Base-by-base conservation (phyloP, 2,329 filamentous ascomycete species). In the Fusarium setosum region DNA sequence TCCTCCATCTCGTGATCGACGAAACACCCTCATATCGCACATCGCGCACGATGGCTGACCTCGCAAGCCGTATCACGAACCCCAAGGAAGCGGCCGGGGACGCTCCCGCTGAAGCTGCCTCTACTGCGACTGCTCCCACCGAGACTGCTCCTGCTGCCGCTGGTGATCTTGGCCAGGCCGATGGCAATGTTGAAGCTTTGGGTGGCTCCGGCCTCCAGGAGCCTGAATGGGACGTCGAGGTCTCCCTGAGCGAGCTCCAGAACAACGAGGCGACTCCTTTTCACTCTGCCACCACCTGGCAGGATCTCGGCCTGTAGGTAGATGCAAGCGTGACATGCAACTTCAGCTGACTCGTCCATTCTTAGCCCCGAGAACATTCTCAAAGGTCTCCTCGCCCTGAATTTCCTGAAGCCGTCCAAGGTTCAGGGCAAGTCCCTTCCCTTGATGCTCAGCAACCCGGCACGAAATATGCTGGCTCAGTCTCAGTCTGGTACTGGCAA, bases 401-500 rank as follows among this genome's bases (percentile, higher is more conserved):
- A 92, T 80, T 98, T 97, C 83, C 87, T 90, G 74, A 97, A 96
- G 79, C 96, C 96, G 1, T 98, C 96, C 56, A 99, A 99, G 82
- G 97, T 99, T 68, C 96, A 99, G 82, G 96, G 97, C 79, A 93
- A 91, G 71, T 96, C 96, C 2, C 86, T 99, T 17, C 96, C 96
- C 24, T 85, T 99, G 55, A 91, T 99, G 74, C 87, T 99, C 65
- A 83, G 87, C 71, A 84, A 97, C 74, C 95, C 96, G n/a, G 91
- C 95, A 1, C 86, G 86, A 67, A 98, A 98, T 80, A 92, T 99
- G 86, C 95, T 99, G 74, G 96, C 94, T 4, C 96, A 99, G 80
- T 99, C 96, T n/a, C 96, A 99, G 79, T 99, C 96, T 3, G 96
- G 96, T 71, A 99, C 96, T 18, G 96, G 96, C 74, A 99, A 99